These are phyloP conservation scores for Eruca vesicaria DNA, from an alignment of 441 rosid species.

Conservation along the genomic window DNA sequence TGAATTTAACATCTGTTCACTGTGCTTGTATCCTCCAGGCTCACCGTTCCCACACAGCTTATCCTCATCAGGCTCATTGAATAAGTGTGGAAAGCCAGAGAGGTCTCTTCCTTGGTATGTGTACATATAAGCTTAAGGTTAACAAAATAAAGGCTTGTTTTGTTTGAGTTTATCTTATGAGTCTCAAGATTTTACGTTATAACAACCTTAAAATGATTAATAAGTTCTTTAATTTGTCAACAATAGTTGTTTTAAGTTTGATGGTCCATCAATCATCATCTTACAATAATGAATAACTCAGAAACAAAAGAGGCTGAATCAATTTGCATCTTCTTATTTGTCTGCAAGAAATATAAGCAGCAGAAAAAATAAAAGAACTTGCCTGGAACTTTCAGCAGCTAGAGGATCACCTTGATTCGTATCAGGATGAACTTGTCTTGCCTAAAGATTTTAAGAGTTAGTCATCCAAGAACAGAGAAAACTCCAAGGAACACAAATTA, in stretches of 20 bases:
- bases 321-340: no score
- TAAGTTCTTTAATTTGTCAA: neutral
- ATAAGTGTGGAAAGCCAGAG: neutral
- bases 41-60: conserved; percentile 42
- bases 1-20: conserved; percentile 79
- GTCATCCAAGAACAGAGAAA: neutral
- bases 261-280: neutral
- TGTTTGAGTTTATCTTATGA: no score
- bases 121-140: conserved; percentile 13
- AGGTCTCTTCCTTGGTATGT: conserved; percentile 7
- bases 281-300: neutral
- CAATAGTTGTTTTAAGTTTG: neutral
- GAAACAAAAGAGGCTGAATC: no score
- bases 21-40: conserved; percentile 82
- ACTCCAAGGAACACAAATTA: neutral
- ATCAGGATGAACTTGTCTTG: conserved; percentile 97
- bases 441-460: conserved; percentile 47
- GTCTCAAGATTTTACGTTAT: conserved; percentile 1
- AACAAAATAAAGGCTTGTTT: conserved; percentile 1
- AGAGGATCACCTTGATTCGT: conserved; percentile 87
- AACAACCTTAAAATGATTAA: conserved; percentile 13
- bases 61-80: conserved; percentile 31
- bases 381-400: conserved; percentile 91
- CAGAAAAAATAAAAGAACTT: no score
- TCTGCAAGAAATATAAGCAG: no score